Evolutionary conservation across 2,329 filamentous ascomycete species (phyloP).

Genomic region (Hymenoscyphus fraxineus): DNA sequence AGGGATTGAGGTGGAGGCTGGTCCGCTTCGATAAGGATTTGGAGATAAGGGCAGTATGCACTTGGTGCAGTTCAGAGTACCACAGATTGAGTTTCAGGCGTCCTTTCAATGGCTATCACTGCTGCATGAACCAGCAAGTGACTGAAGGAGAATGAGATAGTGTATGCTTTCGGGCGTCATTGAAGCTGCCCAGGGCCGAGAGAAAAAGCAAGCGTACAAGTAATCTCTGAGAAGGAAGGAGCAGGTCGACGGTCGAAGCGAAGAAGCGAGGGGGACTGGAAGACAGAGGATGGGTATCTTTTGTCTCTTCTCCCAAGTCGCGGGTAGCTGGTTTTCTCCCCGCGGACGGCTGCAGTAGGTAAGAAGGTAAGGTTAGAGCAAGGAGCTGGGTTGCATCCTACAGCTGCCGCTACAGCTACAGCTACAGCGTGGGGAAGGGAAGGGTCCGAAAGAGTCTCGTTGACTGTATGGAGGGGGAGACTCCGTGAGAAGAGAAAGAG

Average conservation of each 20-base stretch:
- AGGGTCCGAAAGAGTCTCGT: too few relatives aligned
- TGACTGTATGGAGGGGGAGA: background rate
- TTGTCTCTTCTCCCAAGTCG: too few relatives aligned
- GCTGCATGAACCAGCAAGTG: constrained; percentile 28
- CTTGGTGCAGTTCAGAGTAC: constrained; percentile 4
- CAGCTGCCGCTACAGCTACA: too few relatives aligned
- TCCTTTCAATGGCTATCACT: constrained; percentile 26
- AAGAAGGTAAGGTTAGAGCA: too few relatives aligned
- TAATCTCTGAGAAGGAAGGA: background rate
- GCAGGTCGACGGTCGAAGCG: background rate
- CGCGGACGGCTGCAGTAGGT: too few relatives aligned
- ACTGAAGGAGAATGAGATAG: constrained; percentile 33
- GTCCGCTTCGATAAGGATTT: constrained; percentile 4
- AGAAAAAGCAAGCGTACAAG: background rate
- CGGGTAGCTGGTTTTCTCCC: too few relatives aligned
- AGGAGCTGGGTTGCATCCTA: too few relatives aligned
- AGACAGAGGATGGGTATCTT: too few relatives aligned
- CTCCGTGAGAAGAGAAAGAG: background rate
- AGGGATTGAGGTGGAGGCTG: constrained; percentile 6
- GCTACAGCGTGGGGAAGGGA: too few relatives aligned
- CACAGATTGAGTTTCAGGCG: background rate
- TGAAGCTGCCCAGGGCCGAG: constrained; percentile 17
- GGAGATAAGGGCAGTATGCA: background rate
- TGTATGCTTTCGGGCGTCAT: constrained; percentile 30
- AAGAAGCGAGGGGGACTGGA: background rate